phyloP scores from a whole-genome alignment of 768 basidiomycete species.

The Boletus sensibilis region DNA sequence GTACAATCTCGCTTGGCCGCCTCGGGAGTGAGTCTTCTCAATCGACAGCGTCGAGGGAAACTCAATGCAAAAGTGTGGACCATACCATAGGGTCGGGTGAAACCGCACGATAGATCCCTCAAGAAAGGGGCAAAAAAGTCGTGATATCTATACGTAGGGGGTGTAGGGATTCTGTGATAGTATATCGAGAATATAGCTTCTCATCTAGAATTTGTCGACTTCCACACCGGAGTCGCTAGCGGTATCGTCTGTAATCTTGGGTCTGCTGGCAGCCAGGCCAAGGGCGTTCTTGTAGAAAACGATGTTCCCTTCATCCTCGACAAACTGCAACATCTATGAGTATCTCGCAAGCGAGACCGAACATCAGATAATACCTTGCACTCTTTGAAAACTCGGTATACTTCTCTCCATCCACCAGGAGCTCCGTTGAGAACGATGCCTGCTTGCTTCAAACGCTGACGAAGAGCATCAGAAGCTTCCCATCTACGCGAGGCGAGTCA shows the following conservation, averaged over 20 bases:
- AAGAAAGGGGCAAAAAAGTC: neutral
- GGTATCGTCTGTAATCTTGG: slow-evolving; percentile 58
- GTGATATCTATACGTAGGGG: slow-evolving; percentile 8
- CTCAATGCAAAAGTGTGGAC: neutral
- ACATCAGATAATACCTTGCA: slow-evolving; percentile 56
- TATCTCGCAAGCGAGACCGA: neutral
- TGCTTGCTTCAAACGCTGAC: slow-evolving; percentile 60
- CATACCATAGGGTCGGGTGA: neutral
- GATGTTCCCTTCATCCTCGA: slow-evolving; percentile 91
- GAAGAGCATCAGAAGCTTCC: slow-evolving; percentile 88
- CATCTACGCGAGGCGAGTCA: slow-evolving; percentile 46
- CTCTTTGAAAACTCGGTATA: slow-evolving; percentile 71
- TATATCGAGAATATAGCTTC: slow-evolving; percentile 1
- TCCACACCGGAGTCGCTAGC: slow-evolving; percentile 71
- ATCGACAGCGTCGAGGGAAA: neutral
- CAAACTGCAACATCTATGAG: slow-evolving; percentile 51
- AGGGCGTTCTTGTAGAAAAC: slow-evolving; percentile 87
- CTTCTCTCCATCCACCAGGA: slow-evolving; percentile 79
- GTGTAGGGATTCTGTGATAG: neutral
- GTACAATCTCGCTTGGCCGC: too few species aligned
- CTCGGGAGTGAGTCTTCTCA: neutral
- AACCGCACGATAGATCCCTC: neutral
- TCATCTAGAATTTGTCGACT: slow-evolving; percentile 37
- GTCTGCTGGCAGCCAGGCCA: slow-evolving; percentile 72
- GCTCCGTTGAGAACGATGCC: slow-evolving; percentile 65